Evolutionary conservation across 1,139 yeast genomes (phyloP).

Genomic region (Taphrina flavorubra): DNA sequence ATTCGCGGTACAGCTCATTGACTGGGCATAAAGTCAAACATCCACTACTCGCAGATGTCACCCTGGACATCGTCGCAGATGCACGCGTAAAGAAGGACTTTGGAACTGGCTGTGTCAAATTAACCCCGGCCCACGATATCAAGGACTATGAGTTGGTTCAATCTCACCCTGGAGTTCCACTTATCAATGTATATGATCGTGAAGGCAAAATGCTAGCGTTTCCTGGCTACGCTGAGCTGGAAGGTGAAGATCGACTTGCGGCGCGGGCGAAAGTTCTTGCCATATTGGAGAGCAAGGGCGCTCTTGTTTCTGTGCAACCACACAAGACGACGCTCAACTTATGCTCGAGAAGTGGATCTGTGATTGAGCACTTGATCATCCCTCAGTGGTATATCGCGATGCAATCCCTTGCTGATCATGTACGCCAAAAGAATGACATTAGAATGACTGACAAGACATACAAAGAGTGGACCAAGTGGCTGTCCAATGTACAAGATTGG

Average conservation of each 20-base stretch:
- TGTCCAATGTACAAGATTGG: constrained; percentile 43
- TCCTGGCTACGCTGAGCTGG: constrained; percentile 26
- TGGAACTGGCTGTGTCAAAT: constrained; percentile 44
- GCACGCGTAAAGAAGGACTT: constrained; percentile 39
- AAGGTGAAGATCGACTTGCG: constrained; percentile 39
- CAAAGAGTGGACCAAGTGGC: constrained; percentile 43
- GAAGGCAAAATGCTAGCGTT: constrained; percentile 36
- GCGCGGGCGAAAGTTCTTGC: constrained; percentile 26
- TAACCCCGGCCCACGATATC: constrained; percentile 44
- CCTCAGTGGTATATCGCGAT: constrained; percentile 44
- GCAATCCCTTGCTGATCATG: constrained; percentile 38
- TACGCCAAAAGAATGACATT: constrained; percentile 13
- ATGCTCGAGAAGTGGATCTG: constrained; percentile 44
- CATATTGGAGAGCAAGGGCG: constrained; percentile 12
- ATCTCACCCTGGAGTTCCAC: constrained; percentile 34
- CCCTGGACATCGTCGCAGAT: constrained; percentile 41
- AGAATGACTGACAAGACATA: constrained; percentile 2
- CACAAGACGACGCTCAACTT: constrained; percentile 32
- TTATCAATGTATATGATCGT: constrained; percentile 23
- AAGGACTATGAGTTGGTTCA: constrained; percentile 40
- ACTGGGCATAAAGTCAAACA: constrained; percentile 39
- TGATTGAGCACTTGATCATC: constrained; percentile 42
- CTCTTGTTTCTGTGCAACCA: constrained; percentile 11
- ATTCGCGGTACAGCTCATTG: constrained; percentile 11
- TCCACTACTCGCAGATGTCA: constrained; percentile 35